Base-by-base conservation (phyloP, 352 stramenopile genomes). In the Phytopythium litorale region DNA sequence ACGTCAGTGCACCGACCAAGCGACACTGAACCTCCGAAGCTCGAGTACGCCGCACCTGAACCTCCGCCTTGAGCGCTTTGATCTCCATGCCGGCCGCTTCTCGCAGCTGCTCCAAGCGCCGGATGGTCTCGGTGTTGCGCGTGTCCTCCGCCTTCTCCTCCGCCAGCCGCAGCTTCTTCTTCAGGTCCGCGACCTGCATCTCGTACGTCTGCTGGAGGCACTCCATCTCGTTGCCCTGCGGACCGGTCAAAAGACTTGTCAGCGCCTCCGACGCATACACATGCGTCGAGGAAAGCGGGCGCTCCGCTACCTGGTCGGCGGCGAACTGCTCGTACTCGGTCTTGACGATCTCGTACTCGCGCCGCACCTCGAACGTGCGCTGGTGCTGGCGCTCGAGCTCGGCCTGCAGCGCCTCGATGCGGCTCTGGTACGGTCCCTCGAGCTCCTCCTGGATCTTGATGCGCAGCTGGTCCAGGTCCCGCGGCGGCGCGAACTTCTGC, bases 261-360 rank as follows among this genome's bases (percentile, higher is more conserved):
- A 56, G 46, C 13, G 4, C 12, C 35, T 40, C 8, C 1, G 12
- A 40, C 35, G 9, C 35, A 40, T 3, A 4, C 7, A 32, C 35
- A 16, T 49, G 35, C 9, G 28, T 12, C 1, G 8, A 48, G 4
- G 2, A 12, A 46, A 33, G 37, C 1, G 11, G 40, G 1, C 15
- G 37, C 42, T 33, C 25, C 19, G 7, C 8, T 23, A 85, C 79
- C 64, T 94, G 84, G 50, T 93, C 79, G 30, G 90, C 75, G 0
- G 82, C 76, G 61, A 80, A 92, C 70, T 94, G 83, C 54, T 94
- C 87, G 73, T 91, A 92, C 72, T 94, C 87, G 33, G 85, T 86
- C 68, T 94, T 93, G 23, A 96, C 56, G 8, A 89, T 66, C 60
- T 96, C 87, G 62, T 79, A 87, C 53, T 93, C 87, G 23, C 84